phyloP scores from a whole-genome alignment of 2,329 filamentous ascomycete genomes.

The Botrytis porri region DNA sequence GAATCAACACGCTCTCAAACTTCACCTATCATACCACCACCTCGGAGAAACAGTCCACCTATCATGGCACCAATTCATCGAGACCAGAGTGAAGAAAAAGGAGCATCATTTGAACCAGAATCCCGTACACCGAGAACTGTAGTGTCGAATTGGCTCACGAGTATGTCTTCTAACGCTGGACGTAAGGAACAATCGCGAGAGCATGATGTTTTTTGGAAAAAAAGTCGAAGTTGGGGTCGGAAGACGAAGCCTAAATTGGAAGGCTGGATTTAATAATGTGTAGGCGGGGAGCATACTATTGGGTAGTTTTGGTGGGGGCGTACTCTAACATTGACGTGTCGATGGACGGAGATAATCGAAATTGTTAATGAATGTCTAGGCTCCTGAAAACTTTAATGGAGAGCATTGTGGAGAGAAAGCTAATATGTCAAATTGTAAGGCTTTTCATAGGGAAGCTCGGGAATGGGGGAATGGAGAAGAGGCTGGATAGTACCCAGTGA shows the following conservation, averaged over 20 bases:
- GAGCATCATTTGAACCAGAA: conserved; percentile 15
- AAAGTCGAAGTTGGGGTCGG: conserved; percentile 13
- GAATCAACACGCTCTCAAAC: neutral
- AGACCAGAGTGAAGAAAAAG: neutral
- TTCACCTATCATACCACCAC: neutral
- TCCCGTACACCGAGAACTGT: conserved; percentile 15
- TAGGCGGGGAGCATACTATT: neutral
- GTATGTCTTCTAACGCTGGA: conserved; percentile 12
- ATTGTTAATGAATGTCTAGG: neutral
- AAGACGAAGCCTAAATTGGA: conserved; percentile 8
- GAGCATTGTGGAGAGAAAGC: neutral
- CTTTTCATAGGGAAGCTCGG: neutral
- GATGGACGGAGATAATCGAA: neutral
- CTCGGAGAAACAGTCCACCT: conserved; percentile 13
- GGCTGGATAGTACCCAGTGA: neutral
- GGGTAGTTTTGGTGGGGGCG: neutral
- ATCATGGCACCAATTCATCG: conserved; percentile 10
- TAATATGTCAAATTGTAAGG: neutral
- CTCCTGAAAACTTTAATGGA: neutral
- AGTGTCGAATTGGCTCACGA: conserved; percentile 14
- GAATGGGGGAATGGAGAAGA: neutral
- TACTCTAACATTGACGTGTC: neutral
- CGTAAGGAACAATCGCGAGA: conserved; percentile 7
- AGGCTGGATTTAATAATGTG: neutral
- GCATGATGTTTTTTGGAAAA: conserved; percentile 4